These are phyloP conservation scores for Brassica nigra DNA, from an alignment of 345 rosid species.

Conservation along the genomic window DNA sequence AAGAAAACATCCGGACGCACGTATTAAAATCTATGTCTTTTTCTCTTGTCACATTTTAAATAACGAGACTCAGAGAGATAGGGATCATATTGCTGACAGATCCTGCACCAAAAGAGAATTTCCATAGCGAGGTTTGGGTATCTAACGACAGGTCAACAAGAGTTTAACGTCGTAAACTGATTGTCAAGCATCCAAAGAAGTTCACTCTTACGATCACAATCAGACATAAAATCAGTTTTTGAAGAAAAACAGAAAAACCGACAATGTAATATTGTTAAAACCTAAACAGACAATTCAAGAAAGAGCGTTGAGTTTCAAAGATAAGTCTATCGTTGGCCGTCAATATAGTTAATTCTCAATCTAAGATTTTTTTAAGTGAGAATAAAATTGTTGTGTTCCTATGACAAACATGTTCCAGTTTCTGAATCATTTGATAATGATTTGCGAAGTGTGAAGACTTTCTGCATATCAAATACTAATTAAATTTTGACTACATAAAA, in stretches of 20 bases:
- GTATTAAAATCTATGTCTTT: too few relatives aligned
- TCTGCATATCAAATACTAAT: not conserved
- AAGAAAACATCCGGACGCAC: too few relatives aligned
- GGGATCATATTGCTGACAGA: slow-evolving; percentile 13
- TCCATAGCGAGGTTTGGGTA: not conserved
- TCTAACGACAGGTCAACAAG: not conserved
- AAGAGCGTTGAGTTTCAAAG: slow-evolving; percentile 11
- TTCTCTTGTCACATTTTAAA: too few relatives aligned
- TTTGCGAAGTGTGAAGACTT: not conserved
- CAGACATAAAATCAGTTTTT: not conserved
- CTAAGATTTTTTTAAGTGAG: not conserved
- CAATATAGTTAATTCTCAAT: not conserved
- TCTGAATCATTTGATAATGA: not conserved
- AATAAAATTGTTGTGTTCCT: not conserved
- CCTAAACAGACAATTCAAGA: not conserved
- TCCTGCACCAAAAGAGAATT: slow-evolving; percentile 4
- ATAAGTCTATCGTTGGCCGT: slow-evolving; percentile 25
- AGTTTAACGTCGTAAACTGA: not conserved
- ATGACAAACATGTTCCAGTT: not conserved
- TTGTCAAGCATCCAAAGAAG: not conserved
- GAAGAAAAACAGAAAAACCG: not conserved
- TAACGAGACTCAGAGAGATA: too few relatives aligned
- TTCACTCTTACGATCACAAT: not conserved
- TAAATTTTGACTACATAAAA: slow-evolving; percentile 19
- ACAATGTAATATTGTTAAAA: not conserved